Evolutionary conservation across 371 early-diverging fungal species (phyloP).

Genomic region (Apophysomyces ossiformis): DNA sequence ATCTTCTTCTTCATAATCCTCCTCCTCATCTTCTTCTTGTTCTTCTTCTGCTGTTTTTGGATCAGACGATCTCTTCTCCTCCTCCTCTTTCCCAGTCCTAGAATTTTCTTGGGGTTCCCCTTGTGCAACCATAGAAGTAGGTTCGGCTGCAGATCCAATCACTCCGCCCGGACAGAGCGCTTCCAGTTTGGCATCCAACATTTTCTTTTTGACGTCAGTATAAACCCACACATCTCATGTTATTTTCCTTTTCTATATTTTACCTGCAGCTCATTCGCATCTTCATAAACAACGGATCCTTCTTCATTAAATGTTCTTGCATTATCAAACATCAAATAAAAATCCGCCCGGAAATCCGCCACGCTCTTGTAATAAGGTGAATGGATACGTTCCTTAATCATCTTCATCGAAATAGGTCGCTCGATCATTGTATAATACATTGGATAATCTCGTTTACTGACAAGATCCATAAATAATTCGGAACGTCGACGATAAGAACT

Average conservation of each 20-base stretch:
- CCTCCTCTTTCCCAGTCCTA: neutral
- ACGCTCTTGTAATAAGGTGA: constrained; percentile 47
- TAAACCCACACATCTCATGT: neutral
- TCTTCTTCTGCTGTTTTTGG: neutral
- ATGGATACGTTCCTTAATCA: constrained; percentile 60
- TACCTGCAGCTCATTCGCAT: constrained; percentile 4
- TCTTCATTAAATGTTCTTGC: constrained; percentile 1
- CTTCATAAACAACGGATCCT: constrained; percentile 5
- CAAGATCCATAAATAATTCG: constrained; percentile 71
- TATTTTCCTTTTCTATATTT: neutral
- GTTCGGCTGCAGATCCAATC: neutral
- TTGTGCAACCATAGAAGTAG: neutral
- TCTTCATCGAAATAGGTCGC: constrained; percentile 74
- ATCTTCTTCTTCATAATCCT: neutral
- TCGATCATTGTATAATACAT: constrained; percentile 81
- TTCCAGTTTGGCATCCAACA: neutral
- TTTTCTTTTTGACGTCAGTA: neutral
- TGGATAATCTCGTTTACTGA: constrained; percentile 73
- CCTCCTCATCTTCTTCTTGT: neutral
- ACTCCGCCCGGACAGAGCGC: neutral
- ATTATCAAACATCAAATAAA: constrained; percentile 16
- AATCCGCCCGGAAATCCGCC: constrained; percentile 54
- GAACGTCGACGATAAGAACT: constrained; percentile 51
- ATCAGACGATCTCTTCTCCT: neutral
- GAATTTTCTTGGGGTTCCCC: constrained; percentile 7